Base-by-base conservation (phyloP, 306 rosid species). In the Cucumis hystrix region DNA sequence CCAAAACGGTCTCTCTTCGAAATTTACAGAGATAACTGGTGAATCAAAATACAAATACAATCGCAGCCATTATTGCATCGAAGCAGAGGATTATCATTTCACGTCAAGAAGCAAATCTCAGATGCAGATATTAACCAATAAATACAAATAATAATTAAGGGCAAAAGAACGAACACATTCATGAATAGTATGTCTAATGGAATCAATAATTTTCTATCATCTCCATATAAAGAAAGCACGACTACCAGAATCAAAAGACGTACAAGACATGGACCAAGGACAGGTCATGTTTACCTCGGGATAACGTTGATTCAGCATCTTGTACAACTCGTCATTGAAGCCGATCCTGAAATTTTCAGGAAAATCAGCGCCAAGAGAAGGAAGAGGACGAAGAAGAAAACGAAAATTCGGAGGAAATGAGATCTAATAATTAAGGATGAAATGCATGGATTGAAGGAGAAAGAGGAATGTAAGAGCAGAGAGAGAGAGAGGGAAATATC, bases 281-380 rank as follows among this genome's bases (percentile, higher is more conserved):
- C 17, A n/a, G 35, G 23, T 45, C 58, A 3, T 25, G 10, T 10
- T 30, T 59, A 79, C 82, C 82, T 71, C 23, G 55, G 54, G 47
- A 47, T 59, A 20, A 18, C 16, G 41, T 25, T 65, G 40, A 73
- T 73, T 51, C 59, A 47, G 41, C 15, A 73, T 72, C 10, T 30
- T 47, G 63, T 72, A 28, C 51, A 28, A 64, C 75, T 57, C 75
- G 62, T 66, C 80, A 65, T 78, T 78, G 63, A 35, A 40, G 54
- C 54, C 52, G 65, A 60, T 20, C 54, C 77, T 79, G 41, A 40
- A 20, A 47, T 71, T 13, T 23, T 60, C 43, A 56, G 52, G 52
- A 21, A 21, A 49, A 20, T 8, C 57, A 45, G 70, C 70, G 18
- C 41, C 41, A 8, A 28, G 76, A 49, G 60, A 72, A 60, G 17